Evolutionary conservation across 2,329 filamentous ascomycete genomes (phyloP).

Genomic region (Dactylellina sp.): DNA sequence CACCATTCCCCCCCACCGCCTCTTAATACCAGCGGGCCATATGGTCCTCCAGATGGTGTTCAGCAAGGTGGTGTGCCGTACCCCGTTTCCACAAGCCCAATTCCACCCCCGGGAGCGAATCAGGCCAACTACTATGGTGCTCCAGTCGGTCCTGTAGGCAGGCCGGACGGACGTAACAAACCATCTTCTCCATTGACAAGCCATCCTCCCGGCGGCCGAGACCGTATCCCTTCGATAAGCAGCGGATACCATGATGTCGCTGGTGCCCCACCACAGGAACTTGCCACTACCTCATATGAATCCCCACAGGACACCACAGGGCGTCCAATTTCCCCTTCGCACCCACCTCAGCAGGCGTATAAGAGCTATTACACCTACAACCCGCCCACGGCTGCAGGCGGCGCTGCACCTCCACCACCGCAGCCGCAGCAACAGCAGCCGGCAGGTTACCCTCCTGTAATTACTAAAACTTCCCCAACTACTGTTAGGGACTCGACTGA

Average conservation of each 20-base stretch:
- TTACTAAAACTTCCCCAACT: slow-evolving; percentile 56
- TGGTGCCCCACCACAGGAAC: slow-evolving; percentile 73
- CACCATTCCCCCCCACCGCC: slow-evolving; percentile 54
- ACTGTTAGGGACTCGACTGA: slow-evolving; percentile 55
- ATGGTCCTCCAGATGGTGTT: slow-evolving; percentile 58
- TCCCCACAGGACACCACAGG: slow-evolving; percentile 69
- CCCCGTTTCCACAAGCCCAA: slow-evolving; percentile 66
- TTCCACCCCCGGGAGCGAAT: slow-evolving; percentile 60
- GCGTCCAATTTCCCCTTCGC: slow-evolving; percentile 60
- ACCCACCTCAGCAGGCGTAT: slow-evolving; percentile 29
- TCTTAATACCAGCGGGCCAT: slow-evolving; percentile 57
- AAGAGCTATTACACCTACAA: slow-evolving; percentile 45
- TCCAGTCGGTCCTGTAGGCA: slow-evolving; percentile 65
- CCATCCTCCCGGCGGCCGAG: slow-evolving; percentile 17
- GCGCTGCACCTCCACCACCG: slow-evolving; percentile 39
- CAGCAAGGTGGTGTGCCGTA: slow-evolving; percentile 67
- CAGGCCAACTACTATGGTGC: slow-evolving; percentile 38
- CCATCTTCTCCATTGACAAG: slow-evolving; percentile 34
- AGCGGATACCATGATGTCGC: slow-evolving; percentile 54
- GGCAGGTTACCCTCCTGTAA: slow-evolving; percentile 54
- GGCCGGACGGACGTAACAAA: slow-evolving; percentile 76
- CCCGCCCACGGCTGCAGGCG: slow-evolving; percentile 26
- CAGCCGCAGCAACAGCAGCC: slow-evolving; percentile 39
- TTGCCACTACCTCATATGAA: slow-evolving; percentile 81
- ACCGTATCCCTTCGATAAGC: slow-evolving; percentile 41